Percentiles rank a stretch among this genome's conserved stretches.
These are phyloP conservation scores for Plectranthus barbatus DNA, from an alignment of 257 asterid species.

Conservation along the genomic window DNA sequence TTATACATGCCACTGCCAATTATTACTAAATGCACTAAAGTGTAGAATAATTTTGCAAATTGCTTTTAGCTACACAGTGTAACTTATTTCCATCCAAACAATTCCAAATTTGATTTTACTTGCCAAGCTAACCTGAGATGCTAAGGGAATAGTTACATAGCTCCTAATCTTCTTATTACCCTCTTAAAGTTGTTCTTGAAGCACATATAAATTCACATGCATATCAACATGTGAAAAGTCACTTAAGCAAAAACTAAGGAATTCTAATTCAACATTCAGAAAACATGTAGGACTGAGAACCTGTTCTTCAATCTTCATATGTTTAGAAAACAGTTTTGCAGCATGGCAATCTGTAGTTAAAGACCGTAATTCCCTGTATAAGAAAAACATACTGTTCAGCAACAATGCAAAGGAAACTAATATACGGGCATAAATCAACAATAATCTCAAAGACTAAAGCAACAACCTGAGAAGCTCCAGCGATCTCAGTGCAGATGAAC, in stretches of 20 bases:
- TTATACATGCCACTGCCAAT: neutral
- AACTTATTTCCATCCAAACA: neutral
- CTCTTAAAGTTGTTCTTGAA: neutral
- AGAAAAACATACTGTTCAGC: slow-evolving; percentile 13
- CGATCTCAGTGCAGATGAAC: slow-evolving; percentile 75
- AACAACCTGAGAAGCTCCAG: slow-evolving; percentile 73
- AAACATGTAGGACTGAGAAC: slow-evolving; percentile 22
- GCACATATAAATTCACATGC: neutral
- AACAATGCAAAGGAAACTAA: neutral
- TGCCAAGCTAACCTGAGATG: neutral
- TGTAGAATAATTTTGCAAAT: neutral
- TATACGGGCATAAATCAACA: neutral
- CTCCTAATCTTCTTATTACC: neutral
- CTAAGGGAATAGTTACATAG: neutral
- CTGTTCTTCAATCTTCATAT: slow-evolving; percentile 98
- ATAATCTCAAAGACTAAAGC: neutral
- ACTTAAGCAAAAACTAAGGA: neutral
- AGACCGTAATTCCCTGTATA: slow-evolving; percentile 65
- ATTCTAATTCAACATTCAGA: slow-evolving; percentile 2
- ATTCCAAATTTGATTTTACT: neutral
- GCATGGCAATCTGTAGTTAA: slow-evolving; percentile 83
- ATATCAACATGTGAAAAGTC: neutral
- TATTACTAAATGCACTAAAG: too few relatives aligned
- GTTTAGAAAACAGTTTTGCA: slow-evolving; percentile 94
- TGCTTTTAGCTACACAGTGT: neutral